Evolutionary conservation across 148 eudicot genomes (phyloP), one percentile per base, ranked within the genome.

Genomic region (Rhododendron molle): DNA sequence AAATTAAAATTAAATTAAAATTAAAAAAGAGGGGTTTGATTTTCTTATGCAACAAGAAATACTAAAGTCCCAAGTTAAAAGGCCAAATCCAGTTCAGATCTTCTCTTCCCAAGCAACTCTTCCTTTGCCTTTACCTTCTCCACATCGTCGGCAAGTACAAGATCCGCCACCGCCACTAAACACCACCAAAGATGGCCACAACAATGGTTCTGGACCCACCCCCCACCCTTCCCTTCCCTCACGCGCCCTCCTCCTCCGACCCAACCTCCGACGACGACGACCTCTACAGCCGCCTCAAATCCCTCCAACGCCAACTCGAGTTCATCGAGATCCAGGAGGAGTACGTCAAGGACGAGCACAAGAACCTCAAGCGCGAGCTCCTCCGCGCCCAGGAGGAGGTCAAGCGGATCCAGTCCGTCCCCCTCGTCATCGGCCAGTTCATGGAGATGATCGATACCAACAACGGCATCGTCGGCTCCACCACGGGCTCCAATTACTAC

Each of bases 391-490:
- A 95, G 54, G 97, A 95, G 44, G 98, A 95, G 89, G 98, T 95
- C 10, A 95, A 95, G 81, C 83, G 98, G 69, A 95, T 96, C 86
- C 98, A 96, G 43, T 94, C 96, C 12, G 96, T 96, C 5, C 98
- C 98, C 0, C 92, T 94, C 12, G 98, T 96, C 0, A 95, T 95
- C 56, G 98, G 98, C 0, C 98, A 95, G 88, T 95, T 95, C 89
- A 95, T 95, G 98, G 98, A 95, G 91, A 95, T 95, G 98, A 92
- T 95, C 10, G 96, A 94, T 81, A 88, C 86, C 80, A 95, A 93
- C 50, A 94, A 95, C 83, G 98, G 96, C 1, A 95, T 95, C 13
- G 98, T 95, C 10, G 98, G 98, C 9, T 93, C 96, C 0, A 95
- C 98, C 5, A 95, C 98, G 9, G 98, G 98, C 0, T 93, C 96